Percentiles rank a stretch among this genome's conserved stretches.
phyloP scores from a whole-genome alignment of 805 yeast genomes.

The Ogataea sp. region DNA sequence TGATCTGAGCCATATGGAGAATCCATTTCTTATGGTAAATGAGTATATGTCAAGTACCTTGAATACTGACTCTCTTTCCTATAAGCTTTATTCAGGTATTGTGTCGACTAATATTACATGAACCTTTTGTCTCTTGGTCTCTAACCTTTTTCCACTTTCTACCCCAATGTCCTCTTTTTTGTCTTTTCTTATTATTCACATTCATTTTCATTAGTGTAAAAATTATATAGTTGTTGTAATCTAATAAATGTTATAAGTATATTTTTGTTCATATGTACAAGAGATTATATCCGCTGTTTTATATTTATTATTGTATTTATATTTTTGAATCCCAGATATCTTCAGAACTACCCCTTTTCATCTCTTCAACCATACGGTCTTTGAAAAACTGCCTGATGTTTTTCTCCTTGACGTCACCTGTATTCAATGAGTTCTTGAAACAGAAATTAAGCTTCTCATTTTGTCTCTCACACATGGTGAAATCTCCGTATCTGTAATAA shows the following conservation, averaged over 20 bases:
- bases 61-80: too few relatives aligned
- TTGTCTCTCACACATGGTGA: slow-evolving; percentile 63
- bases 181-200: neutral
- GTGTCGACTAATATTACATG: too few relatives aligned
- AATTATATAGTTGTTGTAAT: neutral
- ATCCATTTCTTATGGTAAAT: neutral
- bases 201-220: neutral
- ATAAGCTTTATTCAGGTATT: too few relatives aligned
- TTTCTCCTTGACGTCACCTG: slow-evolving; percentile 41
- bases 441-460: slow-evolving; percentile 78
- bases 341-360: slow-evolving; percentile 68
- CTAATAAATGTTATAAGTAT: too few relatives aligned
- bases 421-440: slow-evolving; percentile 44
- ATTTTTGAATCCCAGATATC: slow-evolving; percentile 61
- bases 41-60: too few relatives aligned
- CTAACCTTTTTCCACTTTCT: too few relatives aligned
- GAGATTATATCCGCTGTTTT: neutral
- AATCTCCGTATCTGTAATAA: slow-evolving; percentile 76
- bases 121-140: too few relatives aligned
- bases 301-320: neutral
- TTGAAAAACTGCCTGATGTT: slow-evolving; percentile 66
- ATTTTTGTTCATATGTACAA: neutral
- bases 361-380: slow-evolving; percentile 50
- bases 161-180: too few relatives aligned
- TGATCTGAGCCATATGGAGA: neutral